Conservation (phyloP, 345 rosid genomes). For the rapeseed (Brassica napus) region DNA sequence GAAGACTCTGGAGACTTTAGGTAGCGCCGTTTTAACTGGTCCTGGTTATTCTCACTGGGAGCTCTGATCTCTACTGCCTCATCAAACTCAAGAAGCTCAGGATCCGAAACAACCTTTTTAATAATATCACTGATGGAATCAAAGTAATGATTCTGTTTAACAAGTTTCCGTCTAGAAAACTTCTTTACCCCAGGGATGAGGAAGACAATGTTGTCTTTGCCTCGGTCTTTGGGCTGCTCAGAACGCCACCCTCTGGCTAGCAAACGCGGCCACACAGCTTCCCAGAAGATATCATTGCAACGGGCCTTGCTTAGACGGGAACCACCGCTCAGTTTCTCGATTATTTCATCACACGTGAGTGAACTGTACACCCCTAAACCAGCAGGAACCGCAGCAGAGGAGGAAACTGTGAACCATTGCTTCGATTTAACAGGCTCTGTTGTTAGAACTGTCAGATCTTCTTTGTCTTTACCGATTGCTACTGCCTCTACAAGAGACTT, state of each 20-base stretch:
- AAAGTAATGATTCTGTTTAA: constrained; percentile 59
- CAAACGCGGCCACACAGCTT: constrained; percentile 80
- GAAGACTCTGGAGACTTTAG: constrained; percentile 50
- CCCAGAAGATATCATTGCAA: constrained; percentile 68
- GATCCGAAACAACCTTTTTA: constrained; percentile 63
- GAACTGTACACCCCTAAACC: constrained; percentile 44
- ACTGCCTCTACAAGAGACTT: constrained; percentile 55
- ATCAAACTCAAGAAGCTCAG: constrained; percentile 60
- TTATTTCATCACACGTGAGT: constrained; percentile 51
- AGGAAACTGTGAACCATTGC: constrained; percentile 43
- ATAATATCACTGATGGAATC: constrained; percentile 66
- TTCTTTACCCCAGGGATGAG: constrained; percentile 63
- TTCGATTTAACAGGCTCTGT: constrained; percentile 44
- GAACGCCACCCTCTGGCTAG: constrained; percentile 75
- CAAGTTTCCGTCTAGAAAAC: constrained; percentile 62
- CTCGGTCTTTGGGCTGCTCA: constrained; percentile 55
- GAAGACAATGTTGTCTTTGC: constrained; percentile 51
- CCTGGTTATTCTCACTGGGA: constrained; percentile 35
- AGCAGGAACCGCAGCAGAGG: constrained; percentile 8
- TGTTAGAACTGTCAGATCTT: constrained; percentile 56
- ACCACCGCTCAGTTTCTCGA: constrained; percentile 49
- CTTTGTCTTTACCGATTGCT: constrained; percentile 61
- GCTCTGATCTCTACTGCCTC: constrained; percentile 4
- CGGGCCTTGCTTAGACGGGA: constrained; percentile 69
- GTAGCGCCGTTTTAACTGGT: constrained; percentile 46